Evolutionary conservation across 2,329 filamentous ascomycete genomes (phyloP), one percentile per base, ranked within the genome.

Genomic region (Podosphaera xanthii): DNA sequence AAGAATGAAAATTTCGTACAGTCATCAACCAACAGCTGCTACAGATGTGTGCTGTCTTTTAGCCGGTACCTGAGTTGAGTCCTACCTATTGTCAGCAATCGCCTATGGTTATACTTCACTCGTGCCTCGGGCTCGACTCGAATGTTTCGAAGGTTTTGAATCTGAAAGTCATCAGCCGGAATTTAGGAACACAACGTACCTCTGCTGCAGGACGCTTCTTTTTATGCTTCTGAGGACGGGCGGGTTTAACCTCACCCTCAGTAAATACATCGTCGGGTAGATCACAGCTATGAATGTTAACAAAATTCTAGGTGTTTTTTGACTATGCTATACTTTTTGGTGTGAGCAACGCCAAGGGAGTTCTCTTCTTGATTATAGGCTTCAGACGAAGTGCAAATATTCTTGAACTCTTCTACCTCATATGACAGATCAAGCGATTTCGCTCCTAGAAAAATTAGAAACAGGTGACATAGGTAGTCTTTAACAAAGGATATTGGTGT

Each of bases 211-310:
- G 40, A 30, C 67, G 67, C 63, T 69, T 70, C 59, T 67, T 69
- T 7, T 63, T 60, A 54, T 67, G 67, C 58, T 65, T 69, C 62
- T 68, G 61, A 49, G 66, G 64, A n/a, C 66, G 65, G 34, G 60
- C 56, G 4, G 86, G 86, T 66, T 81, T 85, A 57, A 75, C 74
- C 71, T 98, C 92, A 66, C 87, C 87, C 33, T 82, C 74, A 55
- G 83, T 78, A 69, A 98, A 98, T 2, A 97, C 82, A 70, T 98
- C 91, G 61, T 87, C 83, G 35, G 92, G 92, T 34, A 98, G 77
- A 68, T 89, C 83, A 69, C 87, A 86, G 71, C 90, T 96, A 34
- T 54, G 36, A 3, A 40, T 12, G 34, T 55, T 55, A 55, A 35
- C 34, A n/a, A 14, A 33, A 40, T 55, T 36, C 22, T 6, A 14